A percentile compares a stretch with the other conserved stretches of the same genome.
Evolutionary conservation across 106 monocot genomes (phyloP).

Genomic region (Dactylorhiza incarnata): DNA sequence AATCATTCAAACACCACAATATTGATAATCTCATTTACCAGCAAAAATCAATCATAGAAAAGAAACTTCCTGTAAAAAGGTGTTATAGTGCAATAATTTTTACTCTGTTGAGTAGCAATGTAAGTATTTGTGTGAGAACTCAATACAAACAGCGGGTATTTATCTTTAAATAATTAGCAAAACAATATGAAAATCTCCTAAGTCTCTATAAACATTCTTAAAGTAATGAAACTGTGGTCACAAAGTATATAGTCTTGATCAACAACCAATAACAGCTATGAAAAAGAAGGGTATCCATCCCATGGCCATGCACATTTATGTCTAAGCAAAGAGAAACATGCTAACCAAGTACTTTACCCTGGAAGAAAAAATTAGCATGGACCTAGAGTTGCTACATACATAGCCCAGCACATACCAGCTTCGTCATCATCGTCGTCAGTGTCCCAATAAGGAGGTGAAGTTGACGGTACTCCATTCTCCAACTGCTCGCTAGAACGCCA

Average conservation of each 20-base stretch:
- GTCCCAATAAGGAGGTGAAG: conserved; percentile 24
- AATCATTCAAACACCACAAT: not conserved
- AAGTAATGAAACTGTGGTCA: not conserved
- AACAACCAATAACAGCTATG: not conserved
- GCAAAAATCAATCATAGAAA: not conserved
- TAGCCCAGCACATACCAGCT: conserved; percentile 5
- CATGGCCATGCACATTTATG: not conserved
- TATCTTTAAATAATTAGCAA: not conserved
- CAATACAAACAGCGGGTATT: not conserved
- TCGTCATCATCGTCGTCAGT: conserved; percentile 17
- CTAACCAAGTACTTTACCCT: not conserved
- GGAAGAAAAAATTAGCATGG: not conserved
- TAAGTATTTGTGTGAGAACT: not conserved
- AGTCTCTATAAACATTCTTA: not conserved
- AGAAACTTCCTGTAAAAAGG: not conserved
- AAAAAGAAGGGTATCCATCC: not conserved
- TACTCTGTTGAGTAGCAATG: not conserved
- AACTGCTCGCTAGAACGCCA: conserved; percentile 25
- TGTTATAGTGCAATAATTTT: not conserved
- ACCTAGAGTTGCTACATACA: not conserved
- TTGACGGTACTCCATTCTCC: conserved; percentile 23
- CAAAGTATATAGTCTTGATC: not conserved
- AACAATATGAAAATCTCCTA: not conserved
- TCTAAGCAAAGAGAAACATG: not conserved
- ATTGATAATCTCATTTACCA: not conserved